Percentiles rank a stretch among this genome's conserved stretches.
Conservation (phyloP, 164 flowering plant genomes). For the Litsea cubeba region DNA sequence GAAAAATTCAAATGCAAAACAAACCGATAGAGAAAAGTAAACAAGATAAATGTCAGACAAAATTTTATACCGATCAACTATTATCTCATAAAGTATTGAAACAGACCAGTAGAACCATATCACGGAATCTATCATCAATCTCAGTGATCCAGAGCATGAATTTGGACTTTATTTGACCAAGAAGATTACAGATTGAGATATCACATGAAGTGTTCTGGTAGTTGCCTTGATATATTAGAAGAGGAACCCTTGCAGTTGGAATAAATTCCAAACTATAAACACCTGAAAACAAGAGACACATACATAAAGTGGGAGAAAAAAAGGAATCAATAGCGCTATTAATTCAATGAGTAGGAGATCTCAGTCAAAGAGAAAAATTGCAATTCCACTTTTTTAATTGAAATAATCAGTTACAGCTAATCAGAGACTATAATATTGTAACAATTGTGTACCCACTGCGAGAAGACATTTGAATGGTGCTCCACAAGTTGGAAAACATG, state of each 20-base stretch:
- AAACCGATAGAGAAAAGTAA: not conserved
- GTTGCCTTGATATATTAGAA: constrained; percentile 54
- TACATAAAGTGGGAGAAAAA: not conserved
- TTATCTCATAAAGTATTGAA: too few species aligned
- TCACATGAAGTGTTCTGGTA: constrained; percentile 66
- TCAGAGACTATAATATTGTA: too few species aligned
- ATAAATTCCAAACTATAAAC: constrained; percentile 38
- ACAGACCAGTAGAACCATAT: constrained; percentile 77
- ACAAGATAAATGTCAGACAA: not conserved
- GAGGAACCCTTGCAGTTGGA: constrained; percentile 76
- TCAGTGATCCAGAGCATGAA: constrained; percentile 62
- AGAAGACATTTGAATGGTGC: too few species aligned
- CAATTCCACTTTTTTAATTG: not conserved
- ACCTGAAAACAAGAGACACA: constrained; percentile 37
- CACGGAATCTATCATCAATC: constrained; percentile 83
- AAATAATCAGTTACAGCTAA: too few species aligned
- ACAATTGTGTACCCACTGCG: too few species aligned
- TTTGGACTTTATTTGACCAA: constrained; percentile 76
- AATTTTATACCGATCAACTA: not conserved
- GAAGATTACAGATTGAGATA: constrained; percentile 67
- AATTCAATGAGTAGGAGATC: not conserved
- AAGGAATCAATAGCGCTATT: not conserved
- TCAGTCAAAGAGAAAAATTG: not conserved
- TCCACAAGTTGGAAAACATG: too few species aligned
- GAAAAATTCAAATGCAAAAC: constrained; percentile 14